phyloP scores from a whole-genome alignment of 805 yeast species.

The Nakazawaea peltata region DNA sequence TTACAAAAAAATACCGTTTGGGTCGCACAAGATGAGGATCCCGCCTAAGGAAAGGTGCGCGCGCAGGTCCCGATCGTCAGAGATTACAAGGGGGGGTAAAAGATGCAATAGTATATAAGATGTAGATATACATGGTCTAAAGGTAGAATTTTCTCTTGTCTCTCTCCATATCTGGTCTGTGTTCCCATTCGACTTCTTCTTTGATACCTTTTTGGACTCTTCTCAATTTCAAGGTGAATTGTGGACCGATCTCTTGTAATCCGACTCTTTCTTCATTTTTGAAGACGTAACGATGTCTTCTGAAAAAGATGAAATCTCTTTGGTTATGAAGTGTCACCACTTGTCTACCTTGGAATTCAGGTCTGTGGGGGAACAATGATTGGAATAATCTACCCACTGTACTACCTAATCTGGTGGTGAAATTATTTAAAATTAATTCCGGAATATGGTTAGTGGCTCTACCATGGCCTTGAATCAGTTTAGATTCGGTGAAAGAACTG shows the following conservation, averaged over 20 bases:
- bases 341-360: conserved; percentile 93
- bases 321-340: conserved; percentile 95
- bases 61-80: neutral
- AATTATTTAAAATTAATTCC: conserved; percentile 85
- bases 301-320: conserved; percentile 89
- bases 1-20: too few species aligned
- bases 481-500: conserved; percentile 66
- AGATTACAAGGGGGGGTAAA: neutral
- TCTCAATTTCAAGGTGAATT: conserved; percentile 82
- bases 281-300: conserved; percentile 91
- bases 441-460: conserved; percentile 86
- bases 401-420: conserved; percentile 85
- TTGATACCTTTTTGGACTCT: conserved; percentile 86
- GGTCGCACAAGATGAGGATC: neutral
- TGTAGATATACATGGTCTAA: too few species aligned
- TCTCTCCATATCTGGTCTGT: conserved; percentile 91
- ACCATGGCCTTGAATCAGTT: conserved; percentile 81
- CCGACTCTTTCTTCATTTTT: conserved; percentile 89
- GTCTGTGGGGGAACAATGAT: conserved; percentile 84
- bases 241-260: conserved; percentile 93
- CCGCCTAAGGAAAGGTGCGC: neutral
- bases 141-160: conserved; percentile 90
- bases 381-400: conserved; percentile 91
- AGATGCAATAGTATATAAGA: too few species aligned
- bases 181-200: conserved; percentile 95